Base-by-base conservation (phyloP, 2,329 filamentous ascomycete species). In the Aspergillus puulaauensis region DNA sequence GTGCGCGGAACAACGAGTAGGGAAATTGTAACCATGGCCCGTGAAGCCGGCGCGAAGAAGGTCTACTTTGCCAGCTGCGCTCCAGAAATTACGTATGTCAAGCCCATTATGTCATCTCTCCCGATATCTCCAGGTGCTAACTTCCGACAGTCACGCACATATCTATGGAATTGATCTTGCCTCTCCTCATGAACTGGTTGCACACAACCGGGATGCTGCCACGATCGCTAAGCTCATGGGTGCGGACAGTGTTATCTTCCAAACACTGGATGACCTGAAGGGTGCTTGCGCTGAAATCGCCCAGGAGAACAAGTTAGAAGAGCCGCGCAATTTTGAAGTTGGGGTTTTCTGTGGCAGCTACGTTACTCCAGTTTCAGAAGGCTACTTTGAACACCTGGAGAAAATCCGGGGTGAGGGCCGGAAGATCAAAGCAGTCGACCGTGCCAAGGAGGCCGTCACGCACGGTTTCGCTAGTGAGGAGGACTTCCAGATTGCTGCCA, bases 271-370 rank as follows among this genome's bases (percentile, higher is more conserved):
- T 1, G 93, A 96, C 67, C 80, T 98, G n/a, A 88, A 89, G 69
- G 85, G 82, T 31, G 86, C 92, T 0, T 97, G 93, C 69, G 83
- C 86, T 2, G 87, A 91, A 64, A 83, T 90, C 4, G 87, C 86
- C 5, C 66, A 67, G 35, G 74, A 60, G 82, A 86, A 51, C 77
- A 83, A 55, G 76, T 83, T 60, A 77, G 79, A 35, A 72, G 84
- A 66, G 80, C 77, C 76, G 4, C 66, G 83, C 62, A 80, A 88
- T 55, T 97, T 97, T 64, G 93, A 98, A 71, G 87, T 96, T 2
- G 93, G 93, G 54, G 93, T 97, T 8, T 97, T 98, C 78, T 91
- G 87, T 69, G 93, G 93, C 46, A 86, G 87, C 62, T 97, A 97
- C 74, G 82, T 90, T 60, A 97, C 93, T 0, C 86, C 86, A 0